Base-by-base conservation (phyloP, 2,329 filamentous ascomycete genomes). In the Aspergillus flavus region DNA sequence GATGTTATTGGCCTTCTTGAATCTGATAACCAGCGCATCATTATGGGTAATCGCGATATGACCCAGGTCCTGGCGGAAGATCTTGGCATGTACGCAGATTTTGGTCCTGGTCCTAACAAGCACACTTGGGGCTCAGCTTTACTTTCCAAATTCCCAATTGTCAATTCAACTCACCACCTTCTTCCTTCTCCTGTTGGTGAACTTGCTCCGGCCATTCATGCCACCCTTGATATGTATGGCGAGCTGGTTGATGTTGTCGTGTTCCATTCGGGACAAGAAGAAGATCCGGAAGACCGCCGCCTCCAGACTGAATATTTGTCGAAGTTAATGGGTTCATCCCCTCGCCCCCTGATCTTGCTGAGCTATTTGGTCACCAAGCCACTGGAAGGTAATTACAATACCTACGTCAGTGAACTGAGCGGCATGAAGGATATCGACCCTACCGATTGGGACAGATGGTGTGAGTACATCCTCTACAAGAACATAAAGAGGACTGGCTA, bases 391-490 rank as follows among this genome's bases (percentile, higher is more conserved):
- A 99, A 99, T 76, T 99, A 99, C 82, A 94, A 98, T 76, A 97
- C 89, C 0, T 98, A 96, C 72, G 95, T 98, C 28, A 92, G 92
- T 61, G 86, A 93, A 59, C 82, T 83, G 62, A 96, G 91, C 63
- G 92, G 93, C 11, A 99, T 99, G 95, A 89, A 92, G 73, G 95
- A 99, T 73, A 95, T 99, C 57, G 95, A 99, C 73, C 87, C 89
- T 0, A 89, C 84, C 3, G 95, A 99, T 76, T 97, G 93, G 93
- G 95, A 99, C 78, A 85, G 95, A 61, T 99, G 95, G 95, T 99
- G 95, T 82, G 94, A 99, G 82, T 99, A 99, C 79, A 97, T 99
- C 68, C 82, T 99, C 30, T 99, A 93, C 84, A 97, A 97, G 83
- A 89, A 89, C 14, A 80, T 99, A 66, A 90, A 89, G 79, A 86